Percentiles rank a stretch among this genome's conserved stretches.
phyloP scores from a whole-genome alignment of 2,329 filamentous ascomycete species.

The Coleophoma cylindrospora region DNA sequence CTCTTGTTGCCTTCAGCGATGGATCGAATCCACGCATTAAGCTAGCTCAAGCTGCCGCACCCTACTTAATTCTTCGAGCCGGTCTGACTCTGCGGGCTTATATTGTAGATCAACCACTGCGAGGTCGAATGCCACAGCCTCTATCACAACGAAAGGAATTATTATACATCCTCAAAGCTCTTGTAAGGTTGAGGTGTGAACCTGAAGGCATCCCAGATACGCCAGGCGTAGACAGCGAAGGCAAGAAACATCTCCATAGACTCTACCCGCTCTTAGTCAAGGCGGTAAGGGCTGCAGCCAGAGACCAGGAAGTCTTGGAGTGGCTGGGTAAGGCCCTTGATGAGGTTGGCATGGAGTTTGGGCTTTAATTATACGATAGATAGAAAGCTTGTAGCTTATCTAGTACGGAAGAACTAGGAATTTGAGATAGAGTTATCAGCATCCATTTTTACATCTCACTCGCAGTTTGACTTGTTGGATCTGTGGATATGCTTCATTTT shows the following conservation, averaged over 20 bases:
- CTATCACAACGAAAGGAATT: slow-evolving; percentile 76
- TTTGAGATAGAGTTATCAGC: no score
- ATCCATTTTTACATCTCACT: no score
- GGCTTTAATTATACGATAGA: slow-evolving; percentile 14
- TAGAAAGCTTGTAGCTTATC: no score
- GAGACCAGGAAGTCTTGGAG: slow-evolving; percentile 55
- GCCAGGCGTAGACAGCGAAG: slow-evolving; percentile 46
- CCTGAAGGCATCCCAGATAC: slow-evolving; percentile 61
- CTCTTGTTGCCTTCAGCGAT: slow-evolving; percentile 53
- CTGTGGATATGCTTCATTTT: no score
- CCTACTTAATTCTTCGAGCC: slow-evolving; percentile 76
- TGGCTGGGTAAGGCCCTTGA: slow-evolving; percentile 56
- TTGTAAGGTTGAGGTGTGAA: slow-evolving; percentile 66
- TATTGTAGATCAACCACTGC: slow-evolving; percentile 83
- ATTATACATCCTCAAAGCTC: slow-evolving; percentile 59
- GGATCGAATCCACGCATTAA: slow-evolving; percentile 21
- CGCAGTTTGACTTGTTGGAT: no score
- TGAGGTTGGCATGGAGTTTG: slow-evolving; percentile 53
- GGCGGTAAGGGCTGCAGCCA: slow-evolving; percentile 54
- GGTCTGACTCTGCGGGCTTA: slow-evolving; percentile 79
- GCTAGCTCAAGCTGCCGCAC: slow-evolving; percentile 71
- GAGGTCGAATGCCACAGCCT: slow-evolving; percentile 86
- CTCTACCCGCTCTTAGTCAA: slow-evolving; percentile 74
- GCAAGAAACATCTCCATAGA: slow-evolving; percentile 70
- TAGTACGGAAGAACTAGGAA: no score